Base-by-base conservation (phyloP, 352 stramenopile genomes). In the Phytophthora crassamura region DNA sequence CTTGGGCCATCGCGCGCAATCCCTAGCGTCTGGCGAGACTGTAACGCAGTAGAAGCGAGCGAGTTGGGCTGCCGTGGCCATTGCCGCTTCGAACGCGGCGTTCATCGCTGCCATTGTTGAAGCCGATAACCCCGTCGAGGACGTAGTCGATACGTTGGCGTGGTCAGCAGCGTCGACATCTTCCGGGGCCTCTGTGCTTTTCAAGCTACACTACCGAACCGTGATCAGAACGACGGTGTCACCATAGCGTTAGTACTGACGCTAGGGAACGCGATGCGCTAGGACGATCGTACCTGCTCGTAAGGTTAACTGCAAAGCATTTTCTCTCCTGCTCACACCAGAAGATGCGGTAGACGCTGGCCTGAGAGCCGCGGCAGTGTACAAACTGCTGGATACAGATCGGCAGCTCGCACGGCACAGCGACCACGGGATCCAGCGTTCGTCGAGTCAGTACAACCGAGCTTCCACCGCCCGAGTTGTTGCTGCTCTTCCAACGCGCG, bases 301-400 rank as follows among this genome's bases (percentile, higher is more conserved):
- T 77, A 25, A 93, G 73, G 49, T 95, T 93, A 36, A 93, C 72
- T 0, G 75, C 86, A 39, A 82, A 92, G 47, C 83, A 82, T 7
- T 91, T 80, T 40, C 75, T 73, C 36, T 82, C 77, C 1, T 72
- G 64, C 3, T 80, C 59, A 15, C 63, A 72, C 83, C 84, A 95
- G 28, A 78, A 78, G 20, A 93, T 65, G 34, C 84, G 82, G 51
- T 93, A 93, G 35, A 93, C 76, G 36, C 83, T 91, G 9, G 81
- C 74, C 20, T 91, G 72, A 5, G 77, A 75, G 12, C 86, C 86
- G 0, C 86, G 82, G 46, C 86, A 92, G 28, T 75, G 77, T 16
- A 95, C 67, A 59, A 88, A 93, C 40, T 88, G 80, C 67, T 95
- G 86, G 0, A 93, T 51, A 33, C 69, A 87, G 36, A 84, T 85